Evolutionary conservation across 1,139 yeast genomes (phyloP), one percentile per base, ranked within the genome.

Genomic region (Zygotorulaspora mrakii): DNA sequence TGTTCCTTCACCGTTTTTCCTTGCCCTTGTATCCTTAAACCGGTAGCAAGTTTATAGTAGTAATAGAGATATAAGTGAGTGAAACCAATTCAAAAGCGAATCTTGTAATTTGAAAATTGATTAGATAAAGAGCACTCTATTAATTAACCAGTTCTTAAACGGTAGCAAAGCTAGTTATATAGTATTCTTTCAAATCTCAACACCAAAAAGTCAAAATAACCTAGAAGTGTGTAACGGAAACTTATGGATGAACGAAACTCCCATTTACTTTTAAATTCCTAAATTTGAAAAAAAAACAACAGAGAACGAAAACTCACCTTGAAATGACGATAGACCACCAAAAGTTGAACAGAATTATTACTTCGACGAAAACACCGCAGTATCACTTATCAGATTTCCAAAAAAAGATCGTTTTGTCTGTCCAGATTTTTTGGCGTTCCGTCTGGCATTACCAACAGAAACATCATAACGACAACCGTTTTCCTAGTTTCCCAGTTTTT

Each of bases 351-450:
- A 24, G 25, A n/a, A 9, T 21, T 11, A 31, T 7, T 13, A 10
- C 10, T 13, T 12, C 26, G 18, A 27, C 32, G 38, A 35, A 34
- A 39, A 39, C 23, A 8, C 16, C 42, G 37, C 32, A 34, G 33
- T n/a, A 9, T 9, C 27, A 12, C 22, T 39, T 23, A 25, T 25
- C 31, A 17, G 17, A 16, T 31, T 39, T 39, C 42, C 42, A 31
- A 39, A 39, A 39, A 39, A 39, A 39, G 42, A 22, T 26, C 29
- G 23, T 8, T 12, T 31, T 12, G 13, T 23, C 21, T n/a, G 35
- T 36, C 24, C 17, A 20, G 27, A 20, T 16, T 24, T n/a, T 31
- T 27, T 12, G 27, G 28, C 31, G 26, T 21, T 12, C 11, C 31
- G 31, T 12, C n/a, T n/a, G n/a, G n/a, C n/a, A 17, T 16, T 14